Conservation (phyloP, 495 filamentous ascomycete genomes). For the Pseudoneurospora amorphoporcata region DNA sequence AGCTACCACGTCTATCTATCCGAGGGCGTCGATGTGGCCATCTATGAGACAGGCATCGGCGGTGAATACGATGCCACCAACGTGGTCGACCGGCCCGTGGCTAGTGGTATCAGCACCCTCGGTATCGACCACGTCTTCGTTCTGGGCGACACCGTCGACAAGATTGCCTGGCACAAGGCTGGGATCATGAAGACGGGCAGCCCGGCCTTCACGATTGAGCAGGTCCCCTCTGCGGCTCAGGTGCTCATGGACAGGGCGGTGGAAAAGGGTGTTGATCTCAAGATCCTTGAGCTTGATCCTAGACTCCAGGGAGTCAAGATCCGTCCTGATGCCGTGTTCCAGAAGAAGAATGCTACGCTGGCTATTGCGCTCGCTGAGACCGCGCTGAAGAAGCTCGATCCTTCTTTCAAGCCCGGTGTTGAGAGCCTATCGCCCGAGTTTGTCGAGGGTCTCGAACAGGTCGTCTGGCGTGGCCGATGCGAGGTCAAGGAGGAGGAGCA, state of each 20-base stretch:
- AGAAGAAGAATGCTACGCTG: slow-evolving; percentile 76
- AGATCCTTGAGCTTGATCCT: slow-evolving; percentile 52
- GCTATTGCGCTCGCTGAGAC: slow-evolving; percentile 66
- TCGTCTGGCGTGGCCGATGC: slow-evolving; percentile 72
- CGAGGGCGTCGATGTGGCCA: slow-evolving; percentile 68
- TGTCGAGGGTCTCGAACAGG: slow-evolving; percentile 60
- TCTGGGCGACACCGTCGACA: slow-evolving; percentile 72
- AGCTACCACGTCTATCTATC: slow-evolving; percentile 77
- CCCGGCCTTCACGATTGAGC: slow-evolving; percentile 65
- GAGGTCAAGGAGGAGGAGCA: slow-evolving; percentile 58
- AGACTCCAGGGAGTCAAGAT: slow-evolving; percentile 57
- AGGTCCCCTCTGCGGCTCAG: slow-evolving; percentile 51
- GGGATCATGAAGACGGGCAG: slow-evolving; percentile 75
- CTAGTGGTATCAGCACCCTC: slow-evolving; percentile 67
- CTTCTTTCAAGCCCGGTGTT: slow-evolving; percentile 14
- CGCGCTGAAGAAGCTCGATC: slow-evolving; percentile 38
- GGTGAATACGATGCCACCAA: slow-evolving; percentile 94
- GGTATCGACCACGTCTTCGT: slow-evolving; percentile 82
- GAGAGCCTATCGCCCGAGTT: slow-evolving; percentile 54
- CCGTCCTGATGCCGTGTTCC: slow-evolving; percentile 69
- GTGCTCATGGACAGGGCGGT: slow-evolving; percentile 62
- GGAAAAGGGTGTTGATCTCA: slow-evolving; percentile 51
- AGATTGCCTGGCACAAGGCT: slow-evolving; percentile 96
- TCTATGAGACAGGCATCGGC: slow-evolving; percentile 90
- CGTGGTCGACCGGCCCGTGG: slow-evolving; percentile 64